These are phyloP conservation scores for Lipomyces starkeyi DNA, from an alignment of 805 yeast species.

Conservation along the genomic window DNA sequence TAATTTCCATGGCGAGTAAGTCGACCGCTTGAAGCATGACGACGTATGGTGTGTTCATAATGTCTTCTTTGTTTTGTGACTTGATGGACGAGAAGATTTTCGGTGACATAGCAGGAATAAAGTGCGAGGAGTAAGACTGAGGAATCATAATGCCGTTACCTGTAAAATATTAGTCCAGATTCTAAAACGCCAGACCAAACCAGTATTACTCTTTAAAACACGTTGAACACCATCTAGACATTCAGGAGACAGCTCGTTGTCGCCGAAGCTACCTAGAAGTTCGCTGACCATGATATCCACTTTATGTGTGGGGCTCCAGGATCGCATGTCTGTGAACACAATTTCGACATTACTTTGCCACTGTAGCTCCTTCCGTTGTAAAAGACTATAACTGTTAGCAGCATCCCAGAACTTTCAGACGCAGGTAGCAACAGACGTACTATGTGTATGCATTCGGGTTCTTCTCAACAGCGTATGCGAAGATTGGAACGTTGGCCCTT, in stretches of 20 bases:
- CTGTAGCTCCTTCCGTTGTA: conserved; percentile 53
- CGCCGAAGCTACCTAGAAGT: conserved; percentile 87
- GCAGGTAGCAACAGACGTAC: conserved; percentile 14
- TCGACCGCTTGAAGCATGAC: conserved; percentile 52
- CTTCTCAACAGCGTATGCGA: conserved; percentile 70
- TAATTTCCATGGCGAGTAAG: conserved; percentile 54
- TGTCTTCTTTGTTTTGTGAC: conserved; percentile 16
- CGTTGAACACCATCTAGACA: conserved; percentile 58
- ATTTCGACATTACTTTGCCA: conserved; percentile 64
- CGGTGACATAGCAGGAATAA: conserved; percentile 74
- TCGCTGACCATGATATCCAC: conserved; percentile 76
- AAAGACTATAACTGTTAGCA: conserved; percentile 45
- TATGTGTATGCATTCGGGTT: conserved; percentile 61
- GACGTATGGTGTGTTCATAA: conserved; percentile 53
- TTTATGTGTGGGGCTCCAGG: conserved; percentile 51
- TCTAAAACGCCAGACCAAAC: conserved; percentile 45
- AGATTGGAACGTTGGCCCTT: conserved; percentile 38
- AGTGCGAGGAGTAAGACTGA: conserved; percentile 58
- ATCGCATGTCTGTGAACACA: conserved; percentile 63
- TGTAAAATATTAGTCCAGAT: conserved; percentile 2
- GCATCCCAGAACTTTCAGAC: background rate
- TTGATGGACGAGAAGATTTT: conserved; percentile 48
- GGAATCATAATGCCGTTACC: conserved; percentile 66
- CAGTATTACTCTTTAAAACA: conserved; percentile 46
- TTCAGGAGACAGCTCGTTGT: conserved; percentile 90